Conservation (phyloP, 441 rosid genomes). For the Aleurites moluccanus region DNA sequence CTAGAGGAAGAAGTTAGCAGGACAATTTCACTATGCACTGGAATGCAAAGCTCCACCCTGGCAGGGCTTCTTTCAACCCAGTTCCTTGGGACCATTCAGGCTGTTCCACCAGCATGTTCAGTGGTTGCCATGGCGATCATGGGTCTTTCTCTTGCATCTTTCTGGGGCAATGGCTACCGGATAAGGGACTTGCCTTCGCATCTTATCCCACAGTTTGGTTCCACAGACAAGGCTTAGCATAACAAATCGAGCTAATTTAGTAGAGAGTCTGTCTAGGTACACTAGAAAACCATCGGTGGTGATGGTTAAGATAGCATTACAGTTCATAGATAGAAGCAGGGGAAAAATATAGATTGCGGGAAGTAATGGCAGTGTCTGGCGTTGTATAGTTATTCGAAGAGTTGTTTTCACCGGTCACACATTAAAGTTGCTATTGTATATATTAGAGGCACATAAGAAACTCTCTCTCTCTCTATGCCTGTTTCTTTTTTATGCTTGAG, state of each 20-base stretch:
- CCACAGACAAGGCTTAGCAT: slow-evolving; percentile 39
- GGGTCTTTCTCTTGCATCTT: slow-evolving; percentile 93
- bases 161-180: slow-evolving; percentile 80
- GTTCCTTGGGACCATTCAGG: slow-evolving; percentile 85
- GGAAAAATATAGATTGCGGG: slow-evolving; percentile 4
- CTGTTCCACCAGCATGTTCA: slow-evolving; percentile 97
- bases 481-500: no score
- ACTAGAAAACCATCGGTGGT: background rate
- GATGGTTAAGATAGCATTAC: background rate
- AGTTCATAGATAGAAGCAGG: background rate
- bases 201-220: slow-evolving; percentile 36
- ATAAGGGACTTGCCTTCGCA: slow-evolving; percentile 57
- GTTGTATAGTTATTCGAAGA: slow-evolving; percentile 27
- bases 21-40: slow-evolving; percentile 85
- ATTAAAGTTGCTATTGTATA: slow-evolving; percentile 14
- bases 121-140: slow-evolving; percentile 96
- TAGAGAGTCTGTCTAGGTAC: background rate
- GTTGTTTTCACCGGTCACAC: slow-evolving; percentile 16
- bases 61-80: slow-evolving; percentile 90
- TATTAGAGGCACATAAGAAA: slow-evolving; percentile 3
- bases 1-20: slow-evolving; percentile 86
- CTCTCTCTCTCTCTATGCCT: no score
- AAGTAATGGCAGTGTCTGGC: slow-evolving; percentile 6
- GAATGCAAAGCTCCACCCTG: slow-evolving; percentile 96
- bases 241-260: background rate